Percentiles rank a stretch among this genome's conserved stretches.
Conservation (phyloP, 2,329 filamentous ascomycete species). For the Chaetothyriales sp. region DNA sequence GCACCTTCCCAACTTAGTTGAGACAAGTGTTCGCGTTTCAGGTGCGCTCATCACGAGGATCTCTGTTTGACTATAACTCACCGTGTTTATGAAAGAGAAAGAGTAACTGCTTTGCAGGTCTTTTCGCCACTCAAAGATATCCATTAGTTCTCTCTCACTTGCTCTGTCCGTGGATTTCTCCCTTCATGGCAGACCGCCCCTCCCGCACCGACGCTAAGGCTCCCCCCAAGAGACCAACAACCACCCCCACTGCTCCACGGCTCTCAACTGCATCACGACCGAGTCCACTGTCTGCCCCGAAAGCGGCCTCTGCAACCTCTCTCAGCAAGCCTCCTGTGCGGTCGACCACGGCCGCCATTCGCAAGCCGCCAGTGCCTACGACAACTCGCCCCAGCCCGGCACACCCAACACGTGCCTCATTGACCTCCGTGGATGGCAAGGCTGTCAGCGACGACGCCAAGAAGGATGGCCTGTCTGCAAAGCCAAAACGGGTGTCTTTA, state of each 20-base stretch:
- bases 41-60: neutral
- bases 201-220: neutral
- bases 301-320: conserved; percentile 22
- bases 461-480: conserved; percentile 25
- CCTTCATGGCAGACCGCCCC: neutral
- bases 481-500: conserved; percentile 32
- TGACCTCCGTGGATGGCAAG: conserved; percentile 21
- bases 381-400: conserved; percentile 20
- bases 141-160: too few species aligned
- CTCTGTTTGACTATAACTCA: too few species aligned
- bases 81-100: too few species aligned
- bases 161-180: neutral
- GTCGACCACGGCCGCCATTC: conserved; percentile 20
- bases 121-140: too few species aligned
- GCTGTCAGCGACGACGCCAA: conserved; percentile 30
- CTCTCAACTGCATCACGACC: conserved; percentile 21
- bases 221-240: neutral
- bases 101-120: neutral
- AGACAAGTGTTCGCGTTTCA: neutral
- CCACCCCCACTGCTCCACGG: neutral
- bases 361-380: conserved; percentile 23
- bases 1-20: neutral
- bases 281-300: conserved; percentile 14
- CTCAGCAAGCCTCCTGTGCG: conserved; percentile 32
- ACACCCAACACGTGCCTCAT: conserved; percentile 28